phyloP scores from a whole-genome alignment of 2,329 filamentous ascomycete species.

The Ophiognomonia clavigignenti-juglandacearum region DNA sequence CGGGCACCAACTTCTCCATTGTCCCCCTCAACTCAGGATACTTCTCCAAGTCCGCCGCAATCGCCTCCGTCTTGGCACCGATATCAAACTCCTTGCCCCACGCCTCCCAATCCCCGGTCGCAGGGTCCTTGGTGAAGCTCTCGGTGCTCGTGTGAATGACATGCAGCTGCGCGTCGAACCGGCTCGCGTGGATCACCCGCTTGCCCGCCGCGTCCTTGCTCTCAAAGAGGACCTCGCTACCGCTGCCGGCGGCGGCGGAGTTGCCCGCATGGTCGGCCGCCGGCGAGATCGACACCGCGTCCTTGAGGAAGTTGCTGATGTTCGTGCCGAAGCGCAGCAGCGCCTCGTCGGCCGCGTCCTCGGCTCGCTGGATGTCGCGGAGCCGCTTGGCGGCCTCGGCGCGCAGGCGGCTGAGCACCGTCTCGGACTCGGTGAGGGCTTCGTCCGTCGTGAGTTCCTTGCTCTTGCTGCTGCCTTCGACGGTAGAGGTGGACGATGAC shows the following conservation, averaged over 20 bases:
- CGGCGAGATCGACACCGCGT: slow-evolving; percentile 84
- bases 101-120: slow-evolving; percentile 65
- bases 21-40: slow-evolving; percentile 79
- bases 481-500: slow-evolving; percentile 18
- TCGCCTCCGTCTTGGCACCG: slow-evolving; percentile 78
- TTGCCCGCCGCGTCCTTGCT: slow-evolving; percentile 88
- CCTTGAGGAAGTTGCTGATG: slow-evolving; percentile 81
- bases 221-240: slow-evolving; percentile 72
- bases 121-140: slow-evolving; percentile 78
- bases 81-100: slow-evolving; percentile 75
- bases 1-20: slow-evolving; percentile 96
- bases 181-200: slow-evolving; percentile 87
- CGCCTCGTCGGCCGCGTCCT: slow-evolving; percentile 94
- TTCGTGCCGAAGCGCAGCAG: slow-evolving; percentile 87
- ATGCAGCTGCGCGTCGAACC: slow-evolving; percentile 93
- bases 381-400: slow-evolving; percentile 75
- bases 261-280: slow-evolving; percentile 50
- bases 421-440: slow-evolving; percentile 44
- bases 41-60: slow-evolving; percentile 75
- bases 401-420: slow-evolving; percentile 72
- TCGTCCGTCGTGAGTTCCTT: slow-evolving; percentile 37
- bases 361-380: slow-evolving; percentile 84
- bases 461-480: slow-evolving; percentile 25
- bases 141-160: slow-evolving; percentile 85
- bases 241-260: slow-evolving; percentile 20